phyloP scores from a whole-genome alignment of 176 grass and related monocot genomes.

The Aegilops tauschii region DNA sequence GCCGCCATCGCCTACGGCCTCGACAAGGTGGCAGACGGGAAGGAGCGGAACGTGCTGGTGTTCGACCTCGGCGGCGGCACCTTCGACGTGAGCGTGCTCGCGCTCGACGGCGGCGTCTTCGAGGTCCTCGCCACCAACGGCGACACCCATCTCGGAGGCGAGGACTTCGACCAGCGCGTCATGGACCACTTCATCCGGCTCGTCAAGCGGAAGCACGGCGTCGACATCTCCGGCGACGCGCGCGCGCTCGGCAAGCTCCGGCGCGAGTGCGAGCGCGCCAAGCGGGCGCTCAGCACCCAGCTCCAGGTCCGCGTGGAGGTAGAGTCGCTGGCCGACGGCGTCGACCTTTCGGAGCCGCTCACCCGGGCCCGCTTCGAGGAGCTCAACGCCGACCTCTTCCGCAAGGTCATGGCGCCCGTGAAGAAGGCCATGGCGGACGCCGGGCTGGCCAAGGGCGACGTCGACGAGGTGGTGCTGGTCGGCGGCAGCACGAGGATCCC shows the following conservation, averaged over 20 bases:
- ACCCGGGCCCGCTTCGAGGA: constrained; percentile 68
- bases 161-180: constrained; percentile 75
- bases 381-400: constrained; percentile 67
- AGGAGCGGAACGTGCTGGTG: too few species aligned
- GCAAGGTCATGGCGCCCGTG: constrained; percentile 74
- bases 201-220: constrained; percentile 63
- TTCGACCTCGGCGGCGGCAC: too few species aligned
- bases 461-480: constrained; percentile 72
- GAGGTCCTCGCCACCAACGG: constrained; percentile 66
- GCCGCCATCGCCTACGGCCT: constrained; percentile 75
- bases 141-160: constrained; percentile 76
- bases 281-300: constrained; percentile 65
- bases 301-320: constrained; percentile 64
- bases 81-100: constrained; percentile 67
- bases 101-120: constrained; percentile 62
- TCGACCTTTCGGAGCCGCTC: constrained; percentile 65
- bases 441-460: constrained; percentile 49
- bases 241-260: constrained; percentile 56
- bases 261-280: constrained; percentile 67
- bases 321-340: constrained; percentile 50
- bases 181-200: constrained; percentile 72
- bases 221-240: constrained; percentile 59
- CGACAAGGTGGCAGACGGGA: constrained; percentile 28
- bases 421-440: constrained; percentile 78
- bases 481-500: constrained; percentile 82